A percentile compares a stretch with the other conserved stretches of the same genome.
These are phyloP conservation scores for Heracleum sosnowskyi DNA, from an alignment of 129 eudicot species.

Conservation along the genomic window DNA sequence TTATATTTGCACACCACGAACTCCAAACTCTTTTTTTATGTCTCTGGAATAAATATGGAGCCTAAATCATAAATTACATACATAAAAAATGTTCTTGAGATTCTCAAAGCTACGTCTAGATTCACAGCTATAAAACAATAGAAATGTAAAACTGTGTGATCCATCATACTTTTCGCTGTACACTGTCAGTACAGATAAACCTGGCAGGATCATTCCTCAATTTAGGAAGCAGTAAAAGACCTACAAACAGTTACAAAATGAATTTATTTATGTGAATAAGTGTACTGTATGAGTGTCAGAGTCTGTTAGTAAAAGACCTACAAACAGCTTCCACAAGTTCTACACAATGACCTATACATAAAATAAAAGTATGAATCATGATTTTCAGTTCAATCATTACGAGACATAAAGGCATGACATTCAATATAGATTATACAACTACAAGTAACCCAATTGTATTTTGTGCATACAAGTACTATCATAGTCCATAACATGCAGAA, in stretches of 20 bases:
- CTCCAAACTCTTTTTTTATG: neutral
- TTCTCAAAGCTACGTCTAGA: neutral
- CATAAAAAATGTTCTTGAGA: too few relatives aligned
- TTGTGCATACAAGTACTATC: neutral
- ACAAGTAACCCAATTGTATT: neutral
- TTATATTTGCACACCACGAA: neutral
- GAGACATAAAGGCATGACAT: neutral
- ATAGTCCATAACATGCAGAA: neutral
- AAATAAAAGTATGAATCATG: neutral
- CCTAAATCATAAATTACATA: neutral
- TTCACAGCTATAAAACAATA: neutral
- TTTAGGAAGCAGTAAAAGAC: slow-evolving; percentile 55
- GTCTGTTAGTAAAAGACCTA: slow-evolving; percentile 1
- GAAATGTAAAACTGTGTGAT: slow-evolving; percentile 34
- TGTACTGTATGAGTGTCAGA: slow-evolving; percentile 16
- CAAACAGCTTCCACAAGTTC: slow-evolving; percentile 48
- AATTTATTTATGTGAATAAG: slow-evolving; percentile 15
- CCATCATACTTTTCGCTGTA: slow-evolving; percentile 96
- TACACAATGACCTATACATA: neutral
- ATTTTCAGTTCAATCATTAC: neutral
- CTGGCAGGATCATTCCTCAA: slow-evolving; percentile 64
- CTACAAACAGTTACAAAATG: slow-evolving; percentile 28
- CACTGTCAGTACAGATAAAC: slow-evolving; percentile 99
- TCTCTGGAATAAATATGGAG: neutral
- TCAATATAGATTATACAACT: neutral